These are phyloP conservation scores for Lavandula angustifolia DNA, from an alignment of 257 asterid genomes.

Conservation along the genomic window DNA sequence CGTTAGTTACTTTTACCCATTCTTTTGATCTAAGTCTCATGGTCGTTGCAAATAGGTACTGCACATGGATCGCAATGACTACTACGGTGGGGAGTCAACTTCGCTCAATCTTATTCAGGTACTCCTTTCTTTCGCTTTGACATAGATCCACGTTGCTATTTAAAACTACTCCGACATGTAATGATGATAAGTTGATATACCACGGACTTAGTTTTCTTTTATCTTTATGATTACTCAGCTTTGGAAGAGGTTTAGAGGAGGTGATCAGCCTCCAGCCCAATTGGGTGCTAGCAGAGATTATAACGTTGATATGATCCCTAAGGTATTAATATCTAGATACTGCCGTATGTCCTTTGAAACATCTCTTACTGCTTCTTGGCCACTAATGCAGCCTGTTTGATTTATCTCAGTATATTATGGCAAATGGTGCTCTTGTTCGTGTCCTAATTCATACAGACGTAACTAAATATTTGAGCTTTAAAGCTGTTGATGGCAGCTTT, in stretches of 20 bases:
- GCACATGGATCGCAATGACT: conserved; percentile 71
- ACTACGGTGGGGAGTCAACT: conserved; percentile 69
- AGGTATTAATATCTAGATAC: conserved; percentile 49
- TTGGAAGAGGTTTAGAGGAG: conserved; percentile 92
- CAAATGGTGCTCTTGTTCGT: conserved; percentile 92
- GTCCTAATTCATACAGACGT: conserved; percentile 94
- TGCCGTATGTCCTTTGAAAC: conserved; percentile 13
- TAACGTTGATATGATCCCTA: conserved; percentile 96
- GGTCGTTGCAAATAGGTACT: conserved; percentile 47
- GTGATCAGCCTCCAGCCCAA: conserved; percentile 78
- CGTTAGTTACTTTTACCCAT: background rate
- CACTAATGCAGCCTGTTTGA: conserved; percentile 22
- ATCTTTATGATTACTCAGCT: conserved; percentile 41
- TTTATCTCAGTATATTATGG: conserved; percentile 81
- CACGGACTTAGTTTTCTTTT: conserved; percentile 10
- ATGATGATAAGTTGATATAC: conserved; percentile 13
- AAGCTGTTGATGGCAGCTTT: conserved; percentile 97
- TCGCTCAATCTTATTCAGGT: conserved; percentile 71
- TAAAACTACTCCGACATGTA: background rate
- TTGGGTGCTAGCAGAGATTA: conserved; percentile 94
- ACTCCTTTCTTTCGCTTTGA: background rate
- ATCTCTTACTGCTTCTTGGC: conserved; percentile 12
- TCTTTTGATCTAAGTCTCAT: conserved; percentile 11
- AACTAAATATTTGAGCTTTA: conserved; percentile 84
- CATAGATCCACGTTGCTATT: conserved; percentile 8